Conservation (phyloP, 176 grass and related monocot genomes). For the Tillandsia leiboldiana region DNA sequence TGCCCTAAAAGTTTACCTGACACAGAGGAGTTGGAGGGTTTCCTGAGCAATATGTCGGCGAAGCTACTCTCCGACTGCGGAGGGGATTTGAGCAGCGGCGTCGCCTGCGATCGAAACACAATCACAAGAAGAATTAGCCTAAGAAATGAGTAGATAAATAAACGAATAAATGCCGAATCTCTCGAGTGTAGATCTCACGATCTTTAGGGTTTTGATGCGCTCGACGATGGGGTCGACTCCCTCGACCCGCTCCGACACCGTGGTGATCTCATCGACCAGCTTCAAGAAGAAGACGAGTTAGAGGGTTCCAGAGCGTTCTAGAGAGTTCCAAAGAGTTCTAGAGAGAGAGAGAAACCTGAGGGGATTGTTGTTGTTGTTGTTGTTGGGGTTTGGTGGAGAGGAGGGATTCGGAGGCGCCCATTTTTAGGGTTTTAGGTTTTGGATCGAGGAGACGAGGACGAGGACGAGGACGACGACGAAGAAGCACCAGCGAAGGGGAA, state of each 20-base stretch:
- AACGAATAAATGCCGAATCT: neutral
- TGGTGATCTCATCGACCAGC: conserved; percentile 27
- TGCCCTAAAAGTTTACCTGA: neutral
- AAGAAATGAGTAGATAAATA: neutral
- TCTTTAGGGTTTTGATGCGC: conserved; percentile 12
- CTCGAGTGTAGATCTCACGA: neutral
- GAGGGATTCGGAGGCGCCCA: conserved; percentile 11
- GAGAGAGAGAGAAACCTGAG: neutral
- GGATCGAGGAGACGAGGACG: too few relatives aligned
- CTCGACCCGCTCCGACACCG: conserved; percentile 13
- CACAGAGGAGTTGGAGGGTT: neutral
- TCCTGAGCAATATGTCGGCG: conserved; percentile 12
- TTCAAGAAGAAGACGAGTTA: neutral
- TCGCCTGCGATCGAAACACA: conserved; percentile 8
- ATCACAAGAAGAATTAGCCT: neutral
- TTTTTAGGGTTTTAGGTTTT: neutral
- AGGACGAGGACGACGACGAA: too few relatives aligned
- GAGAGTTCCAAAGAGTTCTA: neutral
- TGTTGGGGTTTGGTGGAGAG: neutral
- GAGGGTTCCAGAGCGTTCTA: neutral
- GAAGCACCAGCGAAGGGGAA: too few relatives aligned
- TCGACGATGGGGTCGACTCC: conserved; percentile 18
- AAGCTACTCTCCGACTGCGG: conserved; percentile 2
- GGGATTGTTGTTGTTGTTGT: neutral
- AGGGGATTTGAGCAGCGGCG: conserved; percentile 16